Conservation (phyloP, 1,284 basidiomycete species). For the Pterulicium gracile region DNA sequence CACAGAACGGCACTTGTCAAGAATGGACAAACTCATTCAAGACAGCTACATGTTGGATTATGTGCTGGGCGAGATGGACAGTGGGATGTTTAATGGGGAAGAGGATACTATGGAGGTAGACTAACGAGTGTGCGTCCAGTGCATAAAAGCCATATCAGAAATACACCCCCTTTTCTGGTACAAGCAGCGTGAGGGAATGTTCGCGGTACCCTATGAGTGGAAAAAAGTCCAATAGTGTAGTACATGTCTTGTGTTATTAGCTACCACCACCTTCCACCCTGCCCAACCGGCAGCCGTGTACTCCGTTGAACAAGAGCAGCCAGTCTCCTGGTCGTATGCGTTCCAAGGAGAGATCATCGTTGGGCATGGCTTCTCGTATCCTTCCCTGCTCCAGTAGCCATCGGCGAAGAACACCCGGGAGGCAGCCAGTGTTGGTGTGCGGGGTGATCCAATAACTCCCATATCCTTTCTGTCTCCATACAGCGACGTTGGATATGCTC, state of each 20-base stretch:
- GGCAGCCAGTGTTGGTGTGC: constrained; percentile 42
- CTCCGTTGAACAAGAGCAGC: constrained; percentile 60
- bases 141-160: constrained; percentile 20
- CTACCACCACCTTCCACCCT: constrained; percentile 19
- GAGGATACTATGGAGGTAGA: constrained; percentile 12
- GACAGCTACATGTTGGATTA: constrained; percentile 94
- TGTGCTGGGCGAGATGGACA: constrained; percentile 88
- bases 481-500: constrained; percentile 58
- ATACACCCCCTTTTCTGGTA: constrained; percentile 5
- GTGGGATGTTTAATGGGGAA: constrained; percentile 45
- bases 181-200: no score
- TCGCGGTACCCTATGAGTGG: no score
- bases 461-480: constrained; percentile 32
- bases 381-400: constrained; percentile 52
- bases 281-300: constrained; percentile 54
- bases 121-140: constrained; percentile 33
- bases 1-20: constrained; percentile 81
- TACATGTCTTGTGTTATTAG: no score
- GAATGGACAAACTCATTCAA: constrained; percentile 81
- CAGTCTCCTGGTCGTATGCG: constrained; percentile 43
- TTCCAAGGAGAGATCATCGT: constrained; percentile 27
- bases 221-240: no score
- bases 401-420: constrained; percentile 56
- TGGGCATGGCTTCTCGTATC: constrained; percentile 33
- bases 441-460: constrained; percentile 52